phyloP scores from a whole-genome alignment of 2,329 filamentous ascomycete genomes.

The Sclerotinia glacialis region DNA sequence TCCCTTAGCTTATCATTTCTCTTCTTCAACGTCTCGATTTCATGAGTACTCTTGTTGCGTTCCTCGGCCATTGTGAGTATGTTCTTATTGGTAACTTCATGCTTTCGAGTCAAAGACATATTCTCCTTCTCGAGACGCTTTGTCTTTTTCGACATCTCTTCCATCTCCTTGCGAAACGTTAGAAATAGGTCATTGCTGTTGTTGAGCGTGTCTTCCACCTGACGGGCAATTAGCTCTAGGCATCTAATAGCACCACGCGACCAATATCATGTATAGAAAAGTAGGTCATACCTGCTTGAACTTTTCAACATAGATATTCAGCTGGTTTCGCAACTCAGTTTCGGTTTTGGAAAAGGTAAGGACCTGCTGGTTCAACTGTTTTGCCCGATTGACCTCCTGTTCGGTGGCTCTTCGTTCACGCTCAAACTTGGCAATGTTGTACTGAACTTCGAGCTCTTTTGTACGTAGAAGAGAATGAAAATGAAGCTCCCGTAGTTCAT shows the following conservation, averaged over 20 bases:
- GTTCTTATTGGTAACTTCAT: conserved; percentile 89
- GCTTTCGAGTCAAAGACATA: conserved; percentile 82
- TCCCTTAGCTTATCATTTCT: conserved; percentile 88
- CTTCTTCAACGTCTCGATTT: conserved; percentile 71
- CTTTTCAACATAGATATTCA: conserved; percentile 98
- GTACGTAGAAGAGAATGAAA: conserved; percentile 89
- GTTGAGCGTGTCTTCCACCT: conserved; percentile 98
- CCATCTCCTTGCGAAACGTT: conserved; percentile 98
- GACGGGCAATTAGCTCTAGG: conserved; percentile 46
- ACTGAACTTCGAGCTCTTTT: conserved; percentile 94
- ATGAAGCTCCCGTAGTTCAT: conserved; percentile 90
- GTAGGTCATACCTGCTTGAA: conserved; percentile 86
- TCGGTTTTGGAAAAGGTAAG: conserved; percentile 96
- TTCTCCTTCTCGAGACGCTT: conserved; percentile 97
- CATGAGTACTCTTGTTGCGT: conserved; percentile 70
- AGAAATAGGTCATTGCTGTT: conserved; percentile 97
- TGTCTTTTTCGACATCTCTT: conserved; percentile 99
- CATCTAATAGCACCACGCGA: conserved; percentile 15
- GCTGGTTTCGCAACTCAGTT: conserved; percentile 85
- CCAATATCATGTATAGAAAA: conserved; percentile 8
- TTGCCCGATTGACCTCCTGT: conserved; percentile 72
- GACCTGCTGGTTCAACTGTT: conserved; percentile 85
- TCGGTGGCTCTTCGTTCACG: conserved; percentile 87
- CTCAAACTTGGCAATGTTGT: conserved; percentile 83
- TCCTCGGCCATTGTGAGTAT: conserved; percentile 98